Evolutionary conservation across 164 flowering plant genomes (phyloP).

Genomic region (Paratinospora sagittata): DNA sequence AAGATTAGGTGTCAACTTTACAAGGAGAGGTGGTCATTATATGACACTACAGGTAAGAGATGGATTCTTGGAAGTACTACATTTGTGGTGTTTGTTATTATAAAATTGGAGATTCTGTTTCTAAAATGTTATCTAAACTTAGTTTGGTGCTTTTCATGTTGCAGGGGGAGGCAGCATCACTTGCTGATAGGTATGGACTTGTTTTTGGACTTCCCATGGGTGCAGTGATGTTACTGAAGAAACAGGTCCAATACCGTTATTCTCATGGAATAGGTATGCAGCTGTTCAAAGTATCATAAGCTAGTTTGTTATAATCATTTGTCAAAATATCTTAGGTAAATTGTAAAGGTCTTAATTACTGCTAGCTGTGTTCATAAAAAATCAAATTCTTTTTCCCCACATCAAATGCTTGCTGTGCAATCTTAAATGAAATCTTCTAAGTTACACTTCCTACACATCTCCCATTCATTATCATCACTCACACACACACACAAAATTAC

Average conservation of each 20-base stretch:
- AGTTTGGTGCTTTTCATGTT: constrained; percentile 11
- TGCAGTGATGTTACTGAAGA: constrained; percentile 60
- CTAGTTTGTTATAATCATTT: neutral
- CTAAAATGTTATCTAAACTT: neutral
- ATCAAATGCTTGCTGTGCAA: neutral
- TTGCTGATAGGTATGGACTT: constrained; percentile 80
- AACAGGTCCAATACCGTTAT: constrained; percentile 60
- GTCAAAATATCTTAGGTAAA: neutral
- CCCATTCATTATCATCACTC: no score
- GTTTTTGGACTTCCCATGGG: constrained; percentile 68
- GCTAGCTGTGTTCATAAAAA: neutral
- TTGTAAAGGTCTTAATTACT: neutral
- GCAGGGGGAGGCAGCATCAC: constrained; percentile 89
- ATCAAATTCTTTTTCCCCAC: neutral
- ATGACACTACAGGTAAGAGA: constrained; percentile 88
- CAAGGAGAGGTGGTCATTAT: constrained; percentile 82
- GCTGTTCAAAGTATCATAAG: neutral
- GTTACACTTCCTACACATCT: no score
- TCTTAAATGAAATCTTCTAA: neutral
- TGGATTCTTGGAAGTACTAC: constrained; percentile 10
- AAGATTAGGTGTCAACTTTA: constrained; percentile 58
- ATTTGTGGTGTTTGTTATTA: neutral
- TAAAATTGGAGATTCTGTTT: constrained; percentile 2
- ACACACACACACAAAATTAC: no score
- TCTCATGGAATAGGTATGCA: constrained; percentile 87